phyloP scores from a whole-genome alignment of 148 eudicot species.

The Rhododendron molle region DNA sequence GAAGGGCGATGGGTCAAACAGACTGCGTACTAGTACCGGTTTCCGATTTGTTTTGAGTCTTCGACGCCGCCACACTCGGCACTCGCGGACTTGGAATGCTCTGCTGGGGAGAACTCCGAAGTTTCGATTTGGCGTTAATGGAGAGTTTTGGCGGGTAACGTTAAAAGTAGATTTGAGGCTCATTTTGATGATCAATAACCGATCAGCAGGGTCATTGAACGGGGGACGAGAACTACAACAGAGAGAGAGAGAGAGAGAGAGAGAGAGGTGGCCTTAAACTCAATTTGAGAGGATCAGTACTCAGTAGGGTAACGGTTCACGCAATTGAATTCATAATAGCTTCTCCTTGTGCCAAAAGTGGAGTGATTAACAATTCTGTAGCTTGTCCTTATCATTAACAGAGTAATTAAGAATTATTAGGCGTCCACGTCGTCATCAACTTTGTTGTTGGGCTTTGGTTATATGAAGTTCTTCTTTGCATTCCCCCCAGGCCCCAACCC shows the following conservation, averaged over 20 bases:
- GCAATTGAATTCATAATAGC: not conserved
- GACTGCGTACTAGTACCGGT: constrained; percentile 1
- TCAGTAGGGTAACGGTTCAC: not conserved
- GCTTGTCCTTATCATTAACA: too few relatives aligned
- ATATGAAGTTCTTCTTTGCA: too few relatives aligned
- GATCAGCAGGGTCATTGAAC: not conserved
- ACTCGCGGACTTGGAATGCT: constrained; percentile 9
- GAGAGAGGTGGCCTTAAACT: not conserved
- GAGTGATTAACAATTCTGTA: too few relatives aligned
- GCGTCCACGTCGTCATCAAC: too few relatives aligned
- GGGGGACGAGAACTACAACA: not conserved
- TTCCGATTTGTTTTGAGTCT: constrained; percentile 17
- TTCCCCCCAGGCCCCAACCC: not conserved
- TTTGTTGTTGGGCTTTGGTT: too few relatives aligned
- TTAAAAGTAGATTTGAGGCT: not conserved
- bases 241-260: not conserved
- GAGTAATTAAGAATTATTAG: too few relatives aligned
- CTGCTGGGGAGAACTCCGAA: constrained; percentile 1
- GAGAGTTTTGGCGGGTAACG: not conserved
- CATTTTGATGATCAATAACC: not conserved
- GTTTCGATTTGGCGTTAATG: not conserved
- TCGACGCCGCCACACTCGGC: constrained; percentile 23
- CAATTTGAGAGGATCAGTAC: not conserved
- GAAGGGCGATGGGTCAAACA: constrained; percentile 1
- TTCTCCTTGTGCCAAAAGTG: not conserved